Base-by-base conservation (phyloP, 2,329 filamentous ascomycete species). In the Rutstroemia sydowiana region DNA sequence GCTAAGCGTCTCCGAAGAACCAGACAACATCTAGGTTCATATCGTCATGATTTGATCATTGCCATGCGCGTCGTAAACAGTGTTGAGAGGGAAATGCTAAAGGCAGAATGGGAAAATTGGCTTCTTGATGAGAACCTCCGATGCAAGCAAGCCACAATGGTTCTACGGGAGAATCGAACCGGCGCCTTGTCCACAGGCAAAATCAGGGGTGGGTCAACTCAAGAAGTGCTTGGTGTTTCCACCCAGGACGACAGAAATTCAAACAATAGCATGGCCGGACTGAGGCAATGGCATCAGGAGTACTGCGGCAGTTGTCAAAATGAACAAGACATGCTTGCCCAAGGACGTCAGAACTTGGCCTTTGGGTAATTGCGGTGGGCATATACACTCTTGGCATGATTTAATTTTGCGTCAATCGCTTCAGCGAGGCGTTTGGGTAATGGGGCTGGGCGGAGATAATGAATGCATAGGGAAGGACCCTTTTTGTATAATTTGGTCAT, bases 21-120 rank as follows among this genome's bases (percentile, higher is more conserved):
- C n/a, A 79, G 92, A 9, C 87, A 95, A 68, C 80, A 85, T 21
- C 79, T 98, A 0, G 92, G 87, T 1, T 75, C 81, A 2, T 93
- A 96, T 66, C 79, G 93, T 2, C 89, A 98, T 67, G 90, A 97
- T 65, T 74, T 98, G 18, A 72, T 97, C 2, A 91, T 98, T 5
- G 90, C 91, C 5, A 82, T 97, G 73, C 82, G 91, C 4, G 81
- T 96, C 2, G 84, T 97, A 55, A 96, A 97, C 69, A 85, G 79
- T 52, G 82, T 97, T 26, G 93, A 97, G 73, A 78, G 79, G 53
- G 90, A 96, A 68, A 84, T 95, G 67, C 70, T 97, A 49, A 79
- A 82, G 63, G 85, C 86, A 0, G 92, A 96, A 68, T 98, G 90
- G 85, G 91, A 95, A 71, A 87, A 88, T 57, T 98, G 92, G 91